These are phyloP conservation scores for Coccomyxa sp. DNA, from an alignment of 139 green algal genomes.

Conservation along the genomic window DNA sequence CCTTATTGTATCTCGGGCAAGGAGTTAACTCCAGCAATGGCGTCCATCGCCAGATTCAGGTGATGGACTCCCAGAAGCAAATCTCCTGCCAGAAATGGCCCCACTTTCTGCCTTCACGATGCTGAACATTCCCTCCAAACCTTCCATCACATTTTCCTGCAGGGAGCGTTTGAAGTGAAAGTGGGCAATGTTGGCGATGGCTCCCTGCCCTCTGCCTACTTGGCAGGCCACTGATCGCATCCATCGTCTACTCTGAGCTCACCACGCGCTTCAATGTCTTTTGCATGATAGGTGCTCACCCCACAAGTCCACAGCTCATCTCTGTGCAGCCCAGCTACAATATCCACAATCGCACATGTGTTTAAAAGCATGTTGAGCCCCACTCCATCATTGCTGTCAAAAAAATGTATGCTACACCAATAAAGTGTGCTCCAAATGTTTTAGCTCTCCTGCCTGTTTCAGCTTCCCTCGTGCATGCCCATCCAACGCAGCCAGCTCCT, in stretches of 20 bases:
- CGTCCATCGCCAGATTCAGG: constrained; percentile 68
- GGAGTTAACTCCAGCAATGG: constrained; percentile 89
- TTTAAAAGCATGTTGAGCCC: no score
- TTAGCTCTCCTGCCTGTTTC: no score
- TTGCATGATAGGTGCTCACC: constrained; percentile 45
- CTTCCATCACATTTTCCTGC: not conserved
- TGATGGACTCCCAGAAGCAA: no score
- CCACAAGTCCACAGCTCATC: not conserved
- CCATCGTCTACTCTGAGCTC: constrained; percentile 81
- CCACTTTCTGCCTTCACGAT: not conserved
- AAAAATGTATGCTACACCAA: no score
- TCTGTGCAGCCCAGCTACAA: no score
- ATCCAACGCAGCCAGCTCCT: no score
- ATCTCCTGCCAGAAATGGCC: no score
- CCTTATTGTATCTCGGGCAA: constrained; percentile 89
- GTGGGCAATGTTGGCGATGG: constrained; percentile 29
- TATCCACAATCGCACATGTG: no score
- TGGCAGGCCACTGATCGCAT: constrained; percentile 84
- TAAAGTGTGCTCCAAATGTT: no score
- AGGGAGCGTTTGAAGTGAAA: not conserved
- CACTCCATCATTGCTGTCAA: no score
- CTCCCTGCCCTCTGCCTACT: constrained; percentile 84
- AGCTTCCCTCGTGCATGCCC: no score
- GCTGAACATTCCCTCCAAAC: not conserved
- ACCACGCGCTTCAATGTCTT: constrained; percentile 44